A percentile compares a stretch with the other conserved stretches of the same genome.
Evolutionary conservation across 2,329 filamentous ascomycete genomes (phyloP).

Genomic region (Ophiostoma sp.): DNA sequence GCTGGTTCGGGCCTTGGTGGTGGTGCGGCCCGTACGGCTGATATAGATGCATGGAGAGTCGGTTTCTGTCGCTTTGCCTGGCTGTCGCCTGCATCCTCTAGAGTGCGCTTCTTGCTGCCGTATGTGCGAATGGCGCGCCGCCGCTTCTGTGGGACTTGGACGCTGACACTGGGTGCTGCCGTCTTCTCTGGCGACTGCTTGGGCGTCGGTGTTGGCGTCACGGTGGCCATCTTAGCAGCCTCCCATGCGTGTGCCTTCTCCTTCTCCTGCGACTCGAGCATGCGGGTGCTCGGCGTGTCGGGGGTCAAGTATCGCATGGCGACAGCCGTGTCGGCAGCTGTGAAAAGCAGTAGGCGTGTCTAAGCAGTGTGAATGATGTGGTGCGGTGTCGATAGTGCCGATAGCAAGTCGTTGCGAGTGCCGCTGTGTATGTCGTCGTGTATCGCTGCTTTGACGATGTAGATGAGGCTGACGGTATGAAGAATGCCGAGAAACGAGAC

Average conservation of each 20-base stretch:
- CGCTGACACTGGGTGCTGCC: neutral
- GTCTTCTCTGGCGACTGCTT: neutral
- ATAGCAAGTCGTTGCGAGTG: too few relatives aligned
- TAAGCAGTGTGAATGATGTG: too few relatives aligned
- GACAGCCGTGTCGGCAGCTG: neutral
- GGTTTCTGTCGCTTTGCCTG: constrained; percentile 10
- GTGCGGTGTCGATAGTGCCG: too few relatives aligned
- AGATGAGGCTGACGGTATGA: neutral
- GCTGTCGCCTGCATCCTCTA: neutral
- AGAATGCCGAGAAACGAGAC: neutral
- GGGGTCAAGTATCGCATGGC: constrained; percentile 23
- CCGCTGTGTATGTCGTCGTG: too few relatives aligned
- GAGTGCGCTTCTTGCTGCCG: constrained; percentile 25
- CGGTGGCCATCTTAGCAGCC: constrained; percentile 1
- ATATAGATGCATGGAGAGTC: neutral
- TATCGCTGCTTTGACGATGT: neutral
- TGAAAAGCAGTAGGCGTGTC: neutral
- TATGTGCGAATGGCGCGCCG: constrained; percentile 25
- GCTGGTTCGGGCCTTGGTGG: neutral
- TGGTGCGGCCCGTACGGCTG: neutral
- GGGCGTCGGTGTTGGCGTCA: constrained; percentile 16
- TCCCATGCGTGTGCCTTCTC: neutral
- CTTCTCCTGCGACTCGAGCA: constrained; percentile 19
- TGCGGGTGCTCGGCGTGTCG: constrained; percentile 23
- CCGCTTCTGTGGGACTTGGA: neutral